Evolutionary conservation across 2,329 filamentous ascomycete genomes (phyloP).

Genomic region (Anthostomella pinea): DNA sequence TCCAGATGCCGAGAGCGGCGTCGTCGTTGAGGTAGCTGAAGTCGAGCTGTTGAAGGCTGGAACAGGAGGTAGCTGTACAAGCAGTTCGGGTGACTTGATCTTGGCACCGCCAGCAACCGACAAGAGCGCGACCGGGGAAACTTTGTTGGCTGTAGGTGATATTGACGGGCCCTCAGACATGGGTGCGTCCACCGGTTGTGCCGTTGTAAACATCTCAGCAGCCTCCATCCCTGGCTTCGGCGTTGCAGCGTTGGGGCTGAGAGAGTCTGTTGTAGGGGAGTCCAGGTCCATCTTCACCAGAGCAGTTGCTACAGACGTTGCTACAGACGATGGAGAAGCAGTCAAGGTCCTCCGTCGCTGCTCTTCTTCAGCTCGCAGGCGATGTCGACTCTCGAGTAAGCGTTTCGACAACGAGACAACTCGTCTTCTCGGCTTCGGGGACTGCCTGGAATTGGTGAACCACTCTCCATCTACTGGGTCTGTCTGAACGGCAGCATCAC

Average conservation of each 20-base stretch:
- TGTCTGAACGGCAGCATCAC: slow-evolving; percentile 52
- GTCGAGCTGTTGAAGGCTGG: slow-evolving; percentile 46
- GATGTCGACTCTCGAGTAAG: slow-evolving; percentile 48
- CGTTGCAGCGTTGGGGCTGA: slow-evolving; percentile 5
- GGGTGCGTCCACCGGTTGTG: slow-evolving; percentile 13
- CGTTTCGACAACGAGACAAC: slow-evolving; percentile 54
- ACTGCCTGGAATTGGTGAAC: slow-evolving; percentile 41
- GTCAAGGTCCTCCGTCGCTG: slow-evolving; percentile 29
- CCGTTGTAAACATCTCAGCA: neutral
- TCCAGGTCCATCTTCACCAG: slow-evolving; percentile 41
- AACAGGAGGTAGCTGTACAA: slow-evolving; percentile 56
- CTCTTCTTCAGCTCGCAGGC: slow-evolving; percentile 40
- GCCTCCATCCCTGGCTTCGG: slow-evolving; percentile 14
- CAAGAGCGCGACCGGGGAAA: neutral
- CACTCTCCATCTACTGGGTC: slow-evolving; percentile 53
- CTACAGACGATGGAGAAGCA: slow-evolving; percentile 27
- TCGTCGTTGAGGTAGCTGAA: slow-evolving; percentile 36
- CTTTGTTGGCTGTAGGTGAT: slow-evolving; percentile 25
- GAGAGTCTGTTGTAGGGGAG: slow-evolving; percentile 31
- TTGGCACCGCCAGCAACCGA: slow-evolving; percentile 9
- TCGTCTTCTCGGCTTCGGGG: slow-evolving; percentile 42
- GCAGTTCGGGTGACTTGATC: slow-evolving; percentile 30
- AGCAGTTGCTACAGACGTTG: slow-evolving; percentile 28
- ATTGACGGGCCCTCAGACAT: slow-evolving; percentile 35
- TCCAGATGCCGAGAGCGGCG: slow-evolving; percentile 46